Conservation (phyloP, 495 filamentous ascomycete genomes). For the Xylaria telfairii region DNA sequence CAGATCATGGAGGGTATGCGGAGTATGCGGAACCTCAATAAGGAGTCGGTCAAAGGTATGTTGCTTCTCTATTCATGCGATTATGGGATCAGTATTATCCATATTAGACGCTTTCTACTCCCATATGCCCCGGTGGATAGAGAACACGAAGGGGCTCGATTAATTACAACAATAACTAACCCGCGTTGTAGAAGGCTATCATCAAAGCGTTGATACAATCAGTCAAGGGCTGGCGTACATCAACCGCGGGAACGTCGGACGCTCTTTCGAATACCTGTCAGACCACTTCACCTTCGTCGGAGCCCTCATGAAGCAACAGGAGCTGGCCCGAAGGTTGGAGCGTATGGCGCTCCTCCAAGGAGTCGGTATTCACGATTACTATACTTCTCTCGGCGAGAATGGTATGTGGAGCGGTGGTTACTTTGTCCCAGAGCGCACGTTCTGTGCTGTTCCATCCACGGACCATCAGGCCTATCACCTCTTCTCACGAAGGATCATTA, state of each 20-base stretch:
- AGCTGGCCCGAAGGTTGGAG: slow-evolving; percentile 48
- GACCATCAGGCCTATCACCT: slow-evolving; percentile 50
- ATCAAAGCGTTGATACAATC: slow-evolving; percentile 50
- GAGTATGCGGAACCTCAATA: slow-evolving; percentile 45
- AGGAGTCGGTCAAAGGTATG: slow-evolving; percentile 40
- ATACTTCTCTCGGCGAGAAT: slow-evolving; percentile 55
- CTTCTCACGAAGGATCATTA: slow-evolving; percentile 69
- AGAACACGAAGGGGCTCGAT: not conserved
- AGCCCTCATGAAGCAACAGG: slow-evolving; percentile 49
- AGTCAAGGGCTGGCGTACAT: slow-evolving; percentile 58
- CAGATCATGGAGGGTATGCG: slow-evolving; percentile 67
- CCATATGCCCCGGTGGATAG: not conserved
- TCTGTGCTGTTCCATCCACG: slow-evolving; percentile 53
- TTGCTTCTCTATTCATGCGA: not conserved
- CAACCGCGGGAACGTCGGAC: slow-evolving; percentile 54
- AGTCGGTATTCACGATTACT: slow-evolving; percentile 46
- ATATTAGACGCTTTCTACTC: not conserved
- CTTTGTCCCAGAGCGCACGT: slow-evolving; percentile 59
- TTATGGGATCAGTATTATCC: not conserved
- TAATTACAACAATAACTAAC: not conserved
- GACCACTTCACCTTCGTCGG: slow-evolving; percentile 58
- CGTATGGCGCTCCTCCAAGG: slow-evolving; percentile 48
- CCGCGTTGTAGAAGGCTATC: slow-evolving; percentile 42
- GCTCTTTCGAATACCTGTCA: slow-evolving; percentile 53
- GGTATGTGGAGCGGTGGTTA: slow-evolving; percentile 60